Evolutionary conservation across 2,329 filamentous ascomycete species (phyloP), one percentile per base, ranked within the genome.

Genomic region (Dendrostoma leiphaemia): DNA sequence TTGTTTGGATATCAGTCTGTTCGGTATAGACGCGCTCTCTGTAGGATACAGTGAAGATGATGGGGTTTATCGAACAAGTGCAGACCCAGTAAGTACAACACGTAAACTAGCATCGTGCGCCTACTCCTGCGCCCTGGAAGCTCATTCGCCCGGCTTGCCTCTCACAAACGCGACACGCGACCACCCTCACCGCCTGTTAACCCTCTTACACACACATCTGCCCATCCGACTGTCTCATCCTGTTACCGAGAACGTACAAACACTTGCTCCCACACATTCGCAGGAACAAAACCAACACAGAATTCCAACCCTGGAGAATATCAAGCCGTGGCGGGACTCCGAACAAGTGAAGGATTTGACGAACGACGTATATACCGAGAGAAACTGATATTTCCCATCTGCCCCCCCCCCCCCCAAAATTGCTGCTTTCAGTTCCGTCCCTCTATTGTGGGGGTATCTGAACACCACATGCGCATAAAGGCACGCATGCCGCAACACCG

Each of bases 361-460:
- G 13, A 24, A 45, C 24, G 40, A 44, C 15, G 26, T 40, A 37
- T 40, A 40, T 44, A 45, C 35, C 31, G 31, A 31, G 26, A 43
- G 52, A 31, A 46, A 48, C 26, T 43, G 31, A 34, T 32, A 24
- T 24, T 40, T 47, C 45, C 54, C 31, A 47, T 43, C 40, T 32
- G 26, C 53, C 21, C 9, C 23, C 23, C 9, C n/a, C 10, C 24
- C 34, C 48, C 23, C 15, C 21, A 28, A 54, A 19, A 12, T 26
- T 41, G 23, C 38, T 41, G 4, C 17, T 12, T 26, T 23, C 6
- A 6, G 21, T 23, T 26, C 37, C 37, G 56, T 46, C 48, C 53
- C 51, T 60, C 51, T 54, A 50, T 60, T 58, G 54, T 56, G 26
- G 49, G 45, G 50, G 15, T 49, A 53, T 56, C 49, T 53, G 50